phyloP scores from a whole-genome alignment of 768 basidiomycete genomes.

The Auricularia heimuer region DNA sequence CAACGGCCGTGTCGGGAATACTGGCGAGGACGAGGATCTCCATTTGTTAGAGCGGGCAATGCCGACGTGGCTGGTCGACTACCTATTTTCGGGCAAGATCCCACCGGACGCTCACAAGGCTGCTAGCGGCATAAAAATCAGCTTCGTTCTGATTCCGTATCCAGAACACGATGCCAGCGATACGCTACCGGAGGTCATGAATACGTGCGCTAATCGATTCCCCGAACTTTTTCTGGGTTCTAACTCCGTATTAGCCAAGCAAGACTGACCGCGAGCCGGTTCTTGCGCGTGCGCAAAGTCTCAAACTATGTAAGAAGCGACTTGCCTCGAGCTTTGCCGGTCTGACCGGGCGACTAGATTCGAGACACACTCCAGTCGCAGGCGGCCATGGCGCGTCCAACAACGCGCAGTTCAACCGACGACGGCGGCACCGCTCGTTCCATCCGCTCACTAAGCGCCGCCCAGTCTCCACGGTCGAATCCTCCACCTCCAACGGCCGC shows the following conservation, averaged over 20 bases:
- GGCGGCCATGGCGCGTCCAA: background rate
- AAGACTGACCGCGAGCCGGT: constrained; percentile 80
- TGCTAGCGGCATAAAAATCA: constrained; percentile 54
- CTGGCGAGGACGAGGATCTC: constrained; percentile 39
- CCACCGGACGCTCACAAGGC: constrained; percentile 28
- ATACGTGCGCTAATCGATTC: constrained; percentile 49
- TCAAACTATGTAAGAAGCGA: constrained; percentile 50
- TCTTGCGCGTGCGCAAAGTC: constrained; percentile 79
- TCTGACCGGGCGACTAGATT: background rate
- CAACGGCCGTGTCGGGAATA: constrained; percentile 53
- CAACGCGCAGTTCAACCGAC: background rate
- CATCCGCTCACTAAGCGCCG: constrained; percentile 3
- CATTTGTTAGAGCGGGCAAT: constrained; percentile 56
- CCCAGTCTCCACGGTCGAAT: constrained; percentile 7
- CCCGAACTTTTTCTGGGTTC: background rate
- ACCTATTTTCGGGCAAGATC: constrained; percentile 59
- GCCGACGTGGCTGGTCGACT: constrained; percentile 87
- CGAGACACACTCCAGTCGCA: background rate
- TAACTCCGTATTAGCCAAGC: constrained; percentile 49
- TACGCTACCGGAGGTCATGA: constrained; percentile 69
- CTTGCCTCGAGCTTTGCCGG: background rate
- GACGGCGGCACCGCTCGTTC: background rate
- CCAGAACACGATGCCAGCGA: constrained; percentile 46
- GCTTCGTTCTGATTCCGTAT: constrained; percentile 84
- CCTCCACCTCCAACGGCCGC: constrained; percentile 6